These are phyloP conservation scores for Amaranthus palmeri DNA, from an alignment of 148 eudicot species.

Conservation along the genomic window DNA sequence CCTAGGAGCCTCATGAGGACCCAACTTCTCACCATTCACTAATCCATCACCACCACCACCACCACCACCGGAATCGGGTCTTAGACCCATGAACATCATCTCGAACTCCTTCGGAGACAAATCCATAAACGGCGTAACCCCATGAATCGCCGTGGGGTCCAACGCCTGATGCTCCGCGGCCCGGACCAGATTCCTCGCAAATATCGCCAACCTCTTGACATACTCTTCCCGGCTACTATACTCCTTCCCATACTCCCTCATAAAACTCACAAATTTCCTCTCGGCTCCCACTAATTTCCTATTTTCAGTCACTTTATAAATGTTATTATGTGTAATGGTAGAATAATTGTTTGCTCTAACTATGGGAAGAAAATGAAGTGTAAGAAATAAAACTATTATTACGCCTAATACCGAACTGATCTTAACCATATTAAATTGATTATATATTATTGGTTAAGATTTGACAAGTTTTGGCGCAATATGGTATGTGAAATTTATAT, in stretches of 20 bases:
- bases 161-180: slow-evolving; percentile 87
- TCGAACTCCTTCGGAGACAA: slow-evolving; percentile 64
- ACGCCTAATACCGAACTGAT: not conserved
- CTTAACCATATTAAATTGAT: slow-evolving; percentile 2
- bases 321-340: slow-evolving; percentile 2
- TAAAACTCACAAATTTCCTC: slow-evolving; percentile 44
- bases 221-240: slow-evolving; percentile 65
- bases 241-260: slow-evolving; percentile 48
- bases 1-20: slow-evolving; percentile 13
- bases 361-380: not conserved
- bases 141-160: slow-evolving; percentile 86
- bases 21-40: not conserved
- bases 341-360: slow-evolving; percentile 6
- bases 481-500: not conserved
- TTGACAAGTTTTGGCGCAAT: not conserved
- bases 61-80: slow-evolving; percentile 19
- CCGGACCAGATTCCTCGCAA: slow-evolving; percentile 51
- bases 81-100: slow-evolving; percentile 46
- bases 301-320: slow-evolving; percentile 29
- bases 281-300: slow-evolving; percentile 35
- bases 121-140: slow-evolving; percentile 80
- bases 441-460: not conserved
- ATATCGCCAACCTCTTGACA: slow-evolving; percentile 56
- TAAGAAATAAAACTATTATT: not conserved
- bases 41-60: not conserved